phyloP scores from a whole-genome alignment of 805 yeast genomes.

The Hanseniaspora lachancei region DNA sequence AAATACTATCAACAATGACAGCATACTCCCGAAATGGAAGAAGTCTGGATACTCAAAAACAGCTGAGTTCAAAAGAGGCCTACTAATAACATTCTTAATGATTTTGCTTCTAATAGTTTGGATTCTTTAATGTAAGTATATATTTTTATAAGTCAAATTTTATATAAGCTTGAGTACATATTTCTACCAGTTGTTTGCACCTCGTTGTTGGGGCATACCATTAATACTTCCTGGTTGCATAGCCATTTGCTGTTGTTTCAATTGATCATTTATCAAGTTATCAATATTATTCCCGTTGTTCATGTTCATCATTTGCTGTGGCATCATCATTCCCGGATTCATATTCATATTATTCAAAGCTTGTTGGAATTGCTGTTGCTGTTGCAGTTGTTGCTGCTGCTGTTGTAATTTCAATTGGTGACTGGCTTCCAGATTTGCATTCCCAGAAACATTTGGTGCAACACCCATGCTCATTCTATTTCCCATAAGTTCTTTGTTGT shows the following conservation, averaged over 20 bases:
- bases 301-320: slow-evolving; percentile 12
- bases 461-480: neutral
- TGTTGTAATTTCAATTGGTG: slow-evolving; percentile 16
- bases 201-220: slow-evolving; percentile 12
- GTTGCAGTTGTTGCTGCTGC: slow-evolving; percentile 15
- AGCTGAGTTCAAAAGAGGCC: neutral
- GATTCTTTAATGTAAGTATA: neutral
- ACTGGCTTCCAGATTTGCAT: slow-evolving; percentile 5
- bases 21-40: slow-evolving; percentile 8
- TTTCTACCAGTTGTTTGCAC: neutral
- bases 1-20: slow-evolving; percentile 7
- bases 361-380: slow-evolving; percentile 15
- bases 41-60: neutral
- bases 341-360: slow-evolving; percentile 1
- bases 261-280: slow-evolving; percentile 5
- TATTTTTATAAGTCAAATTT: neutral
- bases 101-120: neutral
- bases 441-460: neutral
- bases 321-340: slow-evolving; percentile 13
- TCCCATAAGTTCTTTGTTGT: neutral
- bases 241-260: slow-evolving; percentile 12
- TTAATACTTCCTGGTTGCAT: slow-evolving; percentile 9
- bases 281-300: slow-evolving; percentile 6
- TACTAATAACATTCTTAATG: neutral
- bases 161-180: neutral